These are phyloP conservation scores for Termitomyces sp. DNA, from an alignment of 768 basidiomycete species.

Conservation along the genomic window DNA sequence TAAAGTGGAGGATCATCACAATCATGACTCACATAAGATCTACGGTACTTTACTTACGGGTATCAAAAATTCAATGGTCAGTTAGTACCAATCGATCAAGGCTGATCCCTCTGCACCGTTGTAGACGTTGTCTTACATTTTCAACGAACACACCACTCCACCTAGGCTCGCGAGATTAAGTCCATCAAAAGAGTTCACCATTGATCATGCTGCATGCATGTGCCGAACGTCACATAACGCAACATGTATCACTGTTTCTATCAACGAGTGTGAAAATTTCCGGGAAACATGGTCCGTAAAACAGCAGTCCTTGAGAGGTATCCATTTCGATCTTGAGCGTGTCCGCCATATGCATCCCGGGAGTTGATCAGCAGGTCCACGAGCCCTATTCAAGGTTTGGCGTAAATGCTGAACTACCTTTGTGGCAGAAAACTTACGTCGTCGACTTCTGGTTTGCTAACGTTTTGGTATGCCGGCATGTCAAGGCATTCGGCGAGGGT, in stretches of 20 bases:
- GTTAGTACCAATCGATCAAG: no score
- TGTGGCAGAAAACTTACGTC: neutral
- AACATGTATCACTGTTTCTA: no score
- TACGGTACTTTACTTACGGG: no score
- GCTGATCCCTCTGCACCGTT: no score
- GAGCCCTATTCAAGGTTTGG: neutral
- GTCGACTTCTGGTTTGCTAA: neutral
- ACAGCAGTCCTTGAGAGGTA: neutral
- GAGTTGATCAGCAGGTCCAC: constrained; percentile 4
- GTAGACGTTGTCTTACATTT: no score
- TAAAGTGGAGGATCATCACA: no score
- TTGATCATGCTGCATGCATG: no score
- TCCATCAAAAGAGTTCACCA: neutral
- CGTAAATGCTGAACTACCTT: neutral
- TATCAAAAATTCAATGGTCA: no score
- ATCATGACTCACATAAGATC: neutral
- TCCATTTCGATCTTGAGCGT: neutral
- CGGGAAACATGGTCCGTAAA: neutral
- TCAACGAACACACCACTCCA: neutral
- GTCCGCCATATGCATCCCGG: neutral
- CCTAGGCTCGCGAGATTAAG: neutral
- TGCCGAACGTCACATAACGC: no score
- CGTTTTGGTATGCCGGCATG: constrained; percentile 28
- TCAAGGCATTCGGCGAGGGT: constrained; percentile 41
- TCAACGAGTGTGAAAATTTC: neutral